These are phyloP conservation scores for Colletotrichum abscissum DNA, from an alignment of 2,329 filamentous ascomycete genomes.

Conservation along the genomic window DNA sequence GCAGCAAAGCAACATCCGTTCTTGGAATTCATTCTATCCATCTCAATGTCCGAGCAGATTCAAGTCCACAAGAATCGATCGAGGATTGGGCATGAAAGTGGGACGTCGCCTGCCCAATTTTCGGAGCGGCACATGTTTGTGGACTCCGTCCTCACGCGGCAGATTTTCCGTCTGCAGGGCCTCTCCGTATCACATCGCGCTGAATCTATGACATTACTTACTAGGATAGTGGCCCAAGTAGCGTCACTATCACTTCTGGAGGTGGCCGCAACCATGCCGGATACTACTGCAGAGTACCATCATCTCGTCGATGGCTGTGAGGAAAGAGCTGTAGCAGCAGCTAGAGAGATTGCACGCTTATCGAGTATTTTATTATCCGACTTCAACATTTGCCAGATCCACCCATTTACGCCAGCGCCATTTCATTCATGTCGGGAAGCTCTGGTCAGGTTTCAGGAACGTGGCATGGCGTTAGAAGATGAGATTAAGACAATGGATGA, in stretches of 20 bases:
- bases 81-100: neutral
- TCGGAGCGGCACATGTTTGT: neutral
- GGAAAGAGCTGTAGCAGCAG: neutral
- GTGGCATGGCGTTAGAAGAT: neutral
- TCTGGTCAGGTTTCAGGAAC: neutral
- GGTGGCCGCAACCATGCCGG: neutral
- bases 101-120: neutral
- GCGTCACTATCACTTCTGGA: neutral
- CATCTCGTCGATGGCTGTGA: neutral
- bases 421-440: neutral
- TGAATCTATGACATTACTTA: neutral
- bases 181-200: neutral
- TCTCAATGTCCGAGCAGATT: neutral
- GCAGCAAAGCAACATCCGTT: neutral
- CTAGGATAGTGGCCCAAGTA: neutral
- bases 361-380: neutral
- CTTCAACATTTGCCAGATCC: neutral
- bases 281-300: neutral
- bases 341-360: neutral
- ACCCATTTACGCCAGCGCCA: neutral
- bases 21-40: neutral
- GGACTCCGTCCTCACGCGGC: neutral
- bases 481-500: neutral
- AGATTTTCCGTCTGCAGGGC: neutral
- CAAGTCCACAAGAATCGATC: neutral